Conservation (phyloP, 768 basidiomycete genomes). For the Ramaria sp. region DNA sequence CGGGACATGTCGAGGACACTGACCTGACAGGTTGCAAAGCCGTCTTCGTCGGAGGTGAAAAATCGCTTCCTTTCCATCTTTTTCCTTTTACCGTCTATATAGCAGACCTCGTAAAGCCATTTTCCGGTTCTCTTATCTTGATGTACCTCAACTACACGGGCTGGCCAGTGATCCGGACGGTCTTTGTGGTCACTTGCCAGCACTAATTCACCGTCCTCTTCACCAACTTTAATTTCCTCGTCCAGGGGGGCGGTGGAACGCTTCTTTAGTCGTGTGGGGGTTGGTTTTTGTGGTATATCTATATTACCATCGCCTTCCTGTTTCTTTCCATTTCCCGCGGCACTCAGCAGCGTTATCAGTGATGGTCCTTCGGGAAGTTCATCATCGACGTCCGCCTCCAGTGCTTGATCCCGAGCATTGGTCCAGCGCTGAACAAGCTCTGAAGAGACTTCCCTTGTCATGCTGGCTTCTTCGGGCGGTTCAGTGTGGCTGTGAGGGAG, state of each 20-base stretch:
- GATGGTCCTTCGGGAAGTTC: slow-evolving; percentile 31
- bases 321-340: neutral
- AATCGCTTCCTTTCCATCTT: slow-evolving; percentile 42
- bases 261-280: neutral
- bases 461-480: slow-evolving; percentile 20
- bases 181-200: slow-evolving; percentile 36
- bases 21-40: slow-evolving; percentile 56
- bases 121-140: slow-evolving; percentile 24
- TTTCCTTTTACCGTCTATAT: slow-evolving; percentile 40
- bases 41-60: slow-evolving; percentile 44
- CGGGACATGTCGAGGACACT: neutral
- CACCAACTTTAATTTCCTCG: slow-evolving; percentile 4
- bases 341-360: slow-evolving; percentile 8
- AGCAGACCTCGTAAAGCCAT: slow-evolving; percentile 46
- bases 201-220: slow-evolving; percentile 52
- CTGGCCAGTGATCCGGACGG: slow-evolving; percentile 55
- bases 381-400: slow-evolving; percentile 33
- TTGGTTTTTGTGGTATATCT: neutral
- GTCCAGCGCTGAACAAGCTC: slow-evolving; percentile 35
- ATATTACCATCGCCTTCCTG: neutral
- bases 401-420: slow-evolving; percentile 35
- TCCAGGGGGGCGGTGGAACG: slow-evolving; percentile 1
- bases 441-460: slow-evolving; percentile 33
- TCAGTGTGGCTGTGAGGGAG: neutral
- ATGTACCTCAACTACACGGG: slow-evolving; percentile 33